A percentile compares a stretch with the other conserved stretches of the same genome.
Conservation (phyloP, 2,329 filamentous ascomycete genomes). For the Colletotrichum sp. region DNA sequence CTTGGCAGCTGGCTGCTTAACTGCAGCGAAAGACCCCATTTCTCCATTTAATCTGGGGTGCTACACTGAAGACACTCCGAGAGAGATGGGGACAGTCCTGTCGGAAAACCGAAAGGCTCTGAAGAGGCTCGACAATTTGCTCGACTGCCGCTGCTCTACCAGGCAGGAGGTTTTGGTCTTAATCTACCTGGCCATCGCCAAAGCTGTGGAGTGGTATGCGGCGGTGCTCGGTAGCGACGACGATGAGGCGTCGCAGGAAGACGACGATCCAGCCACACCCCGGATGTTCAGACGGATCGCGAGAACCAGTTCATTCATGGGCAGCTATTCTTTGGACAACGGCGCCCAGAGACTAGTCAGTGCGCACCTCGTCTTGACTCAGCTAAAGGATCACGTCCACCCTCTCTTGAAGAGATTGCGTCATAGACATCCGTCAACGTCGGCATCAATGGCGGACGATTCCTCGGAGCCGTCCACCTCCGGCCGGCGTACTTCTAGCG, state of each 20-base stretch:
- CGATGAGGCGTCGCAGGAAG: neutral
- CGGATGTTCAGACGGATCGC: neutral
- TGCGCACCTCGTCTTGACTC: neutral
- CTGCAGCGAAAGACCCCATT: neutral
- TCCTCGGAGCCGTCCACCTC: neutral
- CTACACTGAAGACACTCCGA: neutral
- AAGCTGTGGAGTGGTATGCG: neutral
- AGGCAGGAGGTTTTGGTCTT: neutral
- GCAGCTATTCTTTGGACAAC: neutral
- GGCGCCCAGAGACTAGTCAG: neutral
- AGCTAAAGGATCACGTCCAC: neutral
- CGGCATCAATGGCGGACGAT: neutral
- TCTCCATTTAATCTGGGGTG: neutral
- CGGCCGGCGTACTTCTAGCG: neutral
- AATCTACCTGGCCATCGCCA: neutral
- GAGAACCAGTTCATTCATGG: neutral
- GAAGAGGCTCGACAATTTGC: neutral
- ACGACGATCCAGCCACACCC: neutral
- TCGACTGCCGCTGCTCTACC: neutral
- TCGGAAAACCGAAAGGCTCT: neutral
- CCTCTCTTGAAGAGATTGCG: slow-evolving; percentile 1
- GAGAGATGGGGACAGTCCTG: neutral
- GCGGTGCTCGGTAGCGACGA: neutral
- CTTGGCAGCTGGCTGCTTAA: neutral
- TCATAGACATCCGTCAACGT: neutral